Evolutionary conservation across 2,329 filamentous ascomycete species (phyloP), one percentile per base, ranked within the genome.

Genomic region (Hypoxylon sp.): DNA sequence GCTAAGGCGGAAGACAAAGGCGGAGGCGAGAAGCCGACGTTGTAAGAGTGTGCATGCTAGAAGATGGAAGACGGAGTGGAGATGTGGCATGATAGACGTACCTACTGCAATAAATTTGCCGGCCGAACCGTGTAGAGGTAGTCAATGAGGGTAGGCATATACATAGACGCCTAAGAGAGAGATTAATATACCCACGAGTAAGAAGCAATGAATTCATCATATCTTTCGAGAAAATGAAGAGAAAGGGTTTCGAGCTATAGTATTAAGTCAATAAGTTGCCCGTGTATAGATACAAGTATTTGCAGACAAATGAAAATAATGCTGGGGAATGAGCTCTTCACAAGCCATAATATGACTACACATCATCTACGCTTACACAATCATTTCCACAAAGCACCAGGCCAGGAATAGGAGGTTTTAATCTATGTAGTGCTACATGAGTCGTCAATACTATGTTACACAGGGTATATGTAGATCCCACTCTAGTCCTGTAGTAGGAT

Each of bases 1-100:
- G 14, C 14, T 2, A 57, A 57, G 60, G 23, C 45, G 9, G 53
- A 68, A 10, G 57, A 60, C 28, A 34, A 65, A 13, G 53, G 63
- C 19, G 59, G 50, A 17, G 60, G 60, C 4, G 63, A 63, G 5
- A 52, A 63, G 14, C 53, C 46, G 4, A 38, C 34, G 9, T 6
- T 43, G 17, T 60, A 19, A 50, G 13, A 10, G 11, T 17, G 9
- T 46, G 36, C 11, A 43, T 43, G 17, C 38, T 43, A 13, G 10
- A 41, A 7, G 7, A 21, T 19, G 6, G 17, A 9, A 21, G 34
- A 43, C 9, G 17, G 6, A 5, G 5, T n/a, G 9, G n/a, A 17
- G 7, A 21, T 7, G 21, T 21, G 38, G 17, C 38, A 11, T 43
- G 17, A 13, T 43, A 43, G 19, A 43, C 17, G 38, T 19, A 43